Evolutionary conservation across 129 eudicot genomes (phyloP).

Genomic region (Scalesia atractyloides): DNA sequence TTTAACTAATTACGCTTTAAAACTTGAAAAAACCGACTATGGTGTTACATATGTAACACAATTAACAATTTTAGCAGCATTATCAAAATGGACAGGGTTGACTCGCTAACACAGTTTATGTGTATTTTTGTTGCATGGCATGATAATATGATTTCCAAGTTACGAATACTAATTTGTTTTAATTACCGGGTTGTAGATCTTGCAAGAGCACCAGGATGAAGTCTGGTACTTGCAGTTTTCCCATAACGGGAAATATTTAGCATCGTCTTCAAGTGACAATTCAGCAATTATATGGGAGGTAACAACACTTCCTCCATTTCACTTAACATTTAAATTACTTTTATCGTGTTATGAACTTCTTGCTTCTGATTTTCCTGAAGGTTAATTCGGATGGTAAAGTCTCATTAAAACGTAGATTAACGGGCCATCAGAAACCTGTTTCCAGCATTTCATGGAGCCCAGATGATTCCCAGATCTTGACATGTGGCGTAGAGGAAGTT

Average conservation of each 20-base stretch:
- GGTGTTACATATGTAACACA: too few relatives aligned
- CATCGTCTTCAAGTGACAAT: slow-evolving; percentile 80
- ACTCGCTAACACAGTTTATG: too few relatives aligned
- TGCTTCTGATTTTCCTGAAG: slow-evolving; percentile 39
- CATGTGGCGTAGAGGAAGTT: slow-evolving; percentile 84
- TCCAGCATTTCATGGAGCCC: slow-evolving; percentile 79
- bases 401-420: slow-evolving; percentile 52
- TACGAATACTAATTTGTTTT: background rate
- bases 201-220: slow-evolving; percentile 74
- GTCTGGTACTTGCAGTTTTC: slow-evolving; percentile 91
- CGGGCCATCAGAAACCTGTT: slow-evolving; percentile 84
- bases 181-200: slow-evolving; percentile 40
- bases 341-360: background rate
- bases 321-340: slow-evolving; percentile 10
- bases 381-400: slow-evolving; percentile 61
- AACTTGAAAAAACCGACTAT: too few relatives aligned
- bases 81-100: too few relatives aligned
- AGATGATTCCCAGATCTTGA: slow-evolving; percentile 66
- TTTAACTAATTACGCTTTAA: too few relatives aligned
- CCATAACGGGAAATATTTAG: slow-evolving; percentile 76
- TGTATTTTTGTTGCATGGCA: too few relatives aligned
- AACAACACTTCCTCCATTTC: slow-evolving; percentile 10
- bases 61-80: too few relatives aligned
- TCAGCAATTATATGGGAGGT: slow-evolving; percentile 96
- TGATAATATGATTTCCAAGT: slow-evolving; percentile 3